Evolutionary conservation across 495 filamentous ascomycete species (phyloP).

Genomic region (Amniculicola lignicola): DNA sequence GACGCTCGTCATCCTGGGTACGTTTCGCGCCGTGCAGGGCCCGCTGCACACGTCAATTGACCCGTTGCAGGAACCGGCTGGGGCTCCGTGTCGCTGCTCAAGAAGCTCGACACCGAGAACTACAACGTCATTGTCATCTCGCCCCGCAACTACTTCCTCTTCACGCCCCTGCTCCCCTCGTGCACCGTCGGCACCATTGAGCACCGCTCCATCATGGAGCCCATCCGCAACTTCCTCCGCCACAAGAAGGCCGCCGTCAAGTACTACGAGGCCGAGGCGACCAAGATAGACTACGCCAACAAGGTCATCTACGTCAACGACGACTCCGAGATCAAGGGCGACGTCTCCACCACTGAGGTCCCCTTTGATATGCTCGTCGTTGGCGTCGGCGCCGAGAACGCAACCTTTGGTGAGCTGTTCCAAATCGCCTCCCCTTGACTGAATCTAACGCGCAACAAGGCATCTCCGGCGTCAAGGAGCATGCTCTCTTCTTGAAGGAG

Average conservation of each 20-base stretch:
- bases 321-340: slow-evolving; percentile 88
- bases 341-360: slow-evolving; percentile 77
- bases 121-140: slow-evolving; percentile 98
- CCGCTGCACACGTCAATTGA: slow-evolving; percentile 3
- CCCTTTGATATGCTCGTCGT: slow-evolving; percentile 98
- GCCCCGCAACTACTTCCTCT: slow-evolving; percentile 98
- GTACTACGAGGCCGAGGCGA: slow-evolving; percentile 97
- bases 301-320: slow-evolving; percentile 86
- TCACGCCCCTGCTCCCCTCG: slow-evolving; percentile 93
- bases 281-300: slow-evolving; percentile 89
- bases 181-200: slow-evolving; percentile 97
- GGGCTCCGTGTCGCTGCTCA: slow-evolving; percentile 93
- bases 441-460: too few relatives aligned
- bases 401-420: slow-evolving; percentile 76
- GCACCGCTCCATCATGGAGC: slow-evolving; percentile 99
- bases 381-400: slow-evolving; percentile 95
- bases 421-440: too few relatives aligned
- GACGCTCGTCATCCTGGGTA: slow-evolving; percentile 94
- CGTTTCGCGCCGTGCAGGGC: slow-evolving; percentile 31
- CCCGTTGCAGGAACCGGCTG: slow-evolving; percentile 75
- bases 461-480: slow-evolving; percentile 89
- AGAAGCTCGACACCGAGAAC: slow-evolving; percentile 96
- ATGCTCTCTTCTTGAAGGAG: slow-evolving; percentile 98
- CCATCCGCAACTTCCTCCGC: slow-evolving; percentile 87
- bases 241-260: slow-evolving; percentile 88